These are phyloP conservation scores for Hypocreales sp. DNA, from an alignment of 2,329 filamentous ascomycete genomes.

Conservation along the genomic window DNA sequence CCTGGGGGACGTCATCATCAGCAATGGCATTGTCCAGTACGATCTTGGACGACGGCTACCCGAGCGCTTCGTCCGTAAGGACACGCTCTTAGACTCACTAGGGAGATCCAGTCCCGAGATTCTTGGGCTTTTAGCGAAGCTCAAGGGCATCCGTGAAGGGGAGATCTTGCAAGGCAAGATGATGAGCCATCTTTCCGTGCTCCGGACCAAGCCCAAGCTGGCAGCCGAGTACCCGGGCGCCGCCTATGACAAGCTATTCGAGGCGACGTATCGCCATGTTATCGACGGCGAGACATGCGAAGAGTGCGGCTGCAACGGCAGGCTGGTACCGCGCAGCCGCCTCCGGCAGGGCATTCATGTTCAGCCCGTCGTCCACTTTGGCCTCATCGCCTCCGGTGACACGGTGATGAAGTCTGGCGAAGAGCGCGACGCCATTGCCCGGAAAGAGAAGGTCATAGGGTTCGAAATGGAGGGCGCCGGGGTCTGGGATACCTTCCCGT, in stretches of 20 bases:
- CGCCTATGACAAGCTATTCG: not conserved
- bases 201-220: not conserved
- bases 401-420: conserved; percentile 20
- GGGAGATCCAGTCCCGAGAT: conserved; percentile 12
- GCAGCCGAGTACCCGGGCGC: not conserved
- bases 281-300: not conserved
- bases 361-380: conserved; percentile 15
- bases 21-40: conserved; percentile 13
- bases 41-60: conserved; percentile 13
- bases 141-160: conserved; percentile 6
- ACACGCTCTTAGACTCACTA: conserved; percentile 10
- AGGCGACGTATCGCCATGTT: not conserved
- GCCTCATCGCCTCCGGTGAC: conserved; percentile 21
- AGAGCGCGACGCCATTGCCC: conserved; percentile 20
- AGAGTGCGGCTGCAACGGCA: conserved; percentile 1
- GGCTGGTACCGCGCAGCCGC: conserved; percentile 15
- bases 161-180: not conserved
- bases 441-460: conserved; percentile 7
- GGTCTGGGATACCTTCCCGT: conserved; percentile 14
- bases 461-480: conserved; percentile 19
- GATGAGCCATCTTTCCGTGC: not conserved
- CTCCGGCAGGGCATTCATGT: conserved; percentile 3
- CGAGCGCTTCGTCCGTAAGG: conserved; percentile 9
- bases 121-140: conserved; percentile 8
- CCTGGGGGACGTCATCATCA: conserved; percentile 17